A percentile compares a stretch with the other conserved stretches of the same genome.
Conservation (phyloP, 1,284 basidiomycete species). For the Trichosporon asahii region DNA sequence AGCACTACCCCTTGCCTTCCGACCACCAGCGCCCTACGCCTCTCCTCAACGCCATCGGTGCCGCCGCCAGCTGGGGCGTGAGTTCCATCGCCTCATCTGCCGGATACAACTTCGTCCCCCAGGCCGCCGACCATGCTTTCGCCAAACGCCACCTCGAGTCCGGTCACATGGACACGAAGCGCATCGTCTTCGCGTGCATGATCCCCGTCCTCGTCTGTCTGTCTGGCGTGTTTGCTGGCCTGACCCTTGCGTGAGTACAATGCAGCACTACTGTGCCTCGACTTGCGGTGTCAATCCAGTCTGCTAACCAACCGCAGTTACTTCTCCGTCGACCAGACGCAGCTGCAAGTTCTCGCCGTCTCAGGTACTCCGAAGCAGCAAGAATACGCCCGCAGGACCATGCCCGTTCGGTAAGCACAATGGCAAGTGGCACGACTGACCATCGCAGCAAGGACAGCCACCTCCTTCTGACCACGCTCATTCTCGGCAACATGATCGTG, state of each 20-base stretch:
- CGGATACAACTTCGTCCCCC: conserved; percentile 13
- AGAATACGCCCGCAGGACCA: conserved; percentile 75
- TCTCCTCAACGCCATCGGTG: not conserved
- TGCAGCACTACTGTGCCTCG: too few species aligned
- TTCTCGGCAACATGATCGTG: conserved; percentile 81
- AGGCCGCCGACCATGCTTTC: not conserved
- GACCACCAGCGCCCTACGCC: not conserved
- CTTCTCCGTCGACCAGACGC: conserved; percentile 90
- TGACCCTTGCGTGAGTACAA: conserved; percentile 41
- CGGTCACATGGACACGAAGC: conserved; percentile 13
- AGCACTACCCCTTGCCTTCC: not conserved
- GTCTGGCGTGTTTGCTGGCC: conserved; percentile 62
- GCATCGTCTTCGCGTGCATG: conserved; percentile 52
- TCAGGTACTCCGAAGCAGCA: conserved; percentile 79
- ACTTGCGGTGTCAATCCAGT: not conserved
- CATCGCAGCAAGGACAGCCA: conserved; percentile 65
- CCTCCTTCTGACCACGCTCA: conserved; percentile 73
- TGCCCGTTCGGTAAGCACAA: conserved; percentile 63
- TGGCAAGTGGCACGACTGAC: not conserved
- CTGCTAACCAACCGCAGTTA: conserved; percentile 58
- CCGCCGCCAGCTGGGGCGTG: not conserved
- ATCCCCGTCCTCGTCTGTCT: conserved; percentile 60
- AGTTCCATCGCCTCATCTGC: not conserved
- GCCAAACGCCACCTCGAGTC: not conserved
- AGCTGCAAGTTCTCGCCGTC: conserved; percentile 78